Conservation (phyloP, 441 rosid genomes). For the Capsella rubella region DNA sequence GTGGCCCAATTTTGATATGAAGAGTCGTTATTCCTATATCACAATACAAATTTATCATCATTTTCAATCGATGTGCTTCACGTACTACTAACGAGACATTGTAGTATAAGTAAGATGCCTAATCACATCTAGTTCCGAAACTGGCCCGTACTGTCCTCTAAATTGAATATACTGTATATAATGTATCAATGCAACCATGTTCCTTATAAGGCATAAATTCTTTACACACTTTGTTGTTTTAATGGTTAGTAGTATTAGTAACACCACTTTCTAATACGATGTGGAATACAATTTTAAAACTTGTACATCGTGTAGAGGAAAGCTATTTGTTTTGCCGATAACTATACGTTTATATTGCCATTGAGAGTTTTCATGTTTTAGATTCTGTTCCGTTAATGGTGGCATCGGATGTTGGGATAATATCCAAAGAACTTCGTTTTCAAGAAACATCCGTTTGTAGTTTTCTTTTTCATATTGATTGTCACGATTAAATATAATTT, state of each 20-base stretch:
- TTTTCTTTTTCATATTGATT: too few relatives aligned
- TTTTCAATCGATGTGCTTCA: slow-evolving; percentile 17
- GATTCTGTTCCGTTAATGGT: too few relatives aligned
- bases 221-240: slow-evolving; percentile 6
- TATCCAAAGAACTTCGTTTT: too few relatives aligned
- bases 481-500: too few relatives aligned
- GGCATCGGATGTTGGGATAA: too few relatives aligned
- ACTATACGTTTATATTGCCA: too few relatives aligned
- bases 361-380: too few relatives aligned
- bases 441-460: too few relatives aligned
- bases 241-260: background rate
- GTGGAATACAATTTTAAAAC: too few relatives aligned
- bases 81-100: slow-evolving; percentile 26
- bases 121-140: slow-evolving; percentile 24
- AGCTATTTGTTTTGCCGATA: too few relatives aligned
- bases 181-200: slow-evolving; percentile 3
- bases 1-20: slow-evolving; percentile 20
- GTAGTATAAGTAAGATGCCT: slow-evolving; percentile 27
- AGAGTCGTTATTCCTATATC: slow-evolving; percentile 39
- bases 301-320: too few relatives aligned
- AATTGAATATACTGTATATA: slow-evolving; percentile 5
- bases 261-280: background rate
- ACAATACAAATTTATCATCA: slow-evolving; percentile 30
- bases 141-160: slow-evolving; percentile 38
- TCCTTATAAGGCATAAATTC: slow-evolving; percentile 24